Evolutionary conservation across 305 asterid species (phyloP).

Genomic region (Fraxinus platypoda): DNA sequence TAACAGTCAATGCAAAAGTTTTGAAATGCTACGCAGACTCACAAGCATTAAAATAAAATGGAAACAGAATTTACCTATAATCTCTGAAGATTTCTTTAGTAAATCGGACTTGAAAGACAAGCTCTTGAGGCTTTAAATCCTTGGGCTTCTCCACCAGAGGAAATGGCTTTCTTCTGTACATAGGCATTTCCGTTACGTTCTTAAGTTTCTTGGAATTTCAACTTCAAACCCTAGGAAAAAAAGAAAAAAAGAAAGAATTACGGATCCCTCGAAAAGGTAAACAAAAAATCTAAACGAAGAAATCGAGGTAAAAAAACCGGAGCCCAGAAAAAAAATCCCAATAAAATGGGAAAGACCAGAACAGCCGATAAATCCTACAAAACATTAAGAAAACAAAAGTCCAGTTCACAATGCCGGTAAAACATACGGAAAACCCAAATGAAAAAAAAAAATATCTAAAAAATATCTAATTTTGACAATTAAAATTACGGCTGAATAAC

Average conservation of each 20-base stretch:
- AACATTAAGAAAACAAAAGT: neutral
- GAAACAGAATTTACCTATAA: slow-evolving; percentile 50
- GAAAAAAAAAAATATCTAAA: neutral
- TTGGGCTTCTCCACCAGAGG: slow-evolving; percentile 60
- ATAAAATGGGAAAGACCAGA: neutral
- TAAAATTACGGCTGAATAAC: neutral
- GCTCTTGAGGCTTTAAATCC: slow-evolving; percentile 76
- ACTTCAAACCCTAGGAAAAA: slow-evolving; percentile 30
- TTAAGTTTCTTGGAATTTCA: slow-evolving; percentile 33
- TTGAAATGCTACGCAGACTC: neutral
- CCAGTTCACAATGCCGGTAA: neutral
- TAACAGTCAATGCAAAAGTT: neutral
- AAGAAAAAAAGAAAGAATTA: slow-evolving; percentile 21
- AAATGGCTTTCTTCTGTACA: slow-evolving; percentile 67
- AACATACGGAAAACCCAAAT: neutral
- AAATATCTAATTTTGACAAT: slow-evolving; percentile 25
- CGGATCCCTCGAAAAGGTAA: slow-evolving; percentile 3
- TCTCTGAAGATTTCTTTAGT: slow-evolving; percentile 88
- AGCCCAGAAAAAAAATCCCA: neutral
- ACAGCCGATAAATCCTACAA: neutral
- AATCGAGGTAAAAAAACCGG: neutral
- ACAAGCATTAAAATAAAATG: slow-evolving; percentile 15
- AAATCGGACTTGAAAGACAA: slow-evolving; percentile 70
- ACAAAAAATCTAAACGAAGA: neutral
- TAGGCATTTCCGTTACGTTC: slow-evolving; percentile 59